phyloP scores from a whole-genome alignment of 352 stramenopile species.

The Phytophthora brassicae region DNA sequence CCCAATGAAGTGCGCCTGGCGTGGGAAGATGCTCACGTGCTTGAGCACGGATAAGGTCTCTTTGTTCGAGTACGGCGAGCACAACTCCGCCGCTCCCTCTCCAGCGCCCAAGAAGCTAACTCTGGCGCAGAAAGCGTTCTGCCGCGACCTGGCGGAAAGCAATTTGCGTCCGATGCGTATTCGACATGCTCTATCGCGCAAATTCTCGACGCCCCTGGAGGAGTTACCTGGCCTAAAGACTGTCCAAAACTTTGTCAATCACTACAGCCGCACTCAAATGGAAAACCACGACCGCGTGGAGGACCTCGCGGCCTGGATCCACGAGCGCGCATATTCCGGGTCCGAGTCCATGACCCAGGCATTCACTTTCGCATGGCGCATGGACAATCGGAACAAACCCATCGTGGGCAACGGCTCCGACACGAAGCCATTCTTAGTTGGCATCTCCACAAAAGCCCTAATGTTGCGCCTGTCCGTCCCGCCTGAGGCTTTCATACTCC shows the following conservation, averaged over 20 bases:
- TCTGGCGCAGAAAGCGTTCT: too few relatives aligned
- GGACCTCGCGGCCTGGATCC: not conserved
- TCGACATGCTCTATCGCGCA: not conserved
- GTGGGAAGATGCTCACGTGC: not conserved
- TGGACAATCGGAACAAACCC: not conserved
- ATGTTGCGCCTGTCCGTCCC: not conserved
- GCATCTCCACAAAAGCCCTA: not conserved
- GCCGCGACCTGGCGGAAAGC: too few relatives aligned
- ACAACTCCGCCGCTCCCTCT: not conserved
- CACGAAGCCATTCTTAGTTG: not conserved
- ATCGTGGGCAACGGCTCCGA: constrained; percentile 11
- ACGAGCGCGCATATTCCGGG: not conserved
- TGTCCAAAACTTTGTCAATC: constrained; percentile 13
- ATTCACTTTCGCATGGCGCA: constrained; percentile 1
- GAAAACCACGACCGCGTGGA: constrained; percentile 5
- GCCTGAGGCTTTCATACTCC: not conserved
- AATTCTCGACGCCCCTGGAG: not conserved
- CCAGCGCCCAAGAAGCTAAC: not conserved
- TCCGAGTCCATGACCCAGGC: not conserved
- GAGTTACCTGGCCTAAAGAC: not conserved
- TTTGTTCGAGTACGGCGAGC: not conserved
- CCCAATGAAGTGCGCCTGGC: constrained; percentile 1
- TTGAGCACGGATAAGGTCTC: not conserved
- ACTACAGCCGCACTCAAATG: not conserved
- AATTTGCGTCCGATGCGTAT: too few relatives aligned